Conservation (phyloP, 2,329 filamentous ascomycete genomes). For the Cladophialophora carrionii region DNA sequence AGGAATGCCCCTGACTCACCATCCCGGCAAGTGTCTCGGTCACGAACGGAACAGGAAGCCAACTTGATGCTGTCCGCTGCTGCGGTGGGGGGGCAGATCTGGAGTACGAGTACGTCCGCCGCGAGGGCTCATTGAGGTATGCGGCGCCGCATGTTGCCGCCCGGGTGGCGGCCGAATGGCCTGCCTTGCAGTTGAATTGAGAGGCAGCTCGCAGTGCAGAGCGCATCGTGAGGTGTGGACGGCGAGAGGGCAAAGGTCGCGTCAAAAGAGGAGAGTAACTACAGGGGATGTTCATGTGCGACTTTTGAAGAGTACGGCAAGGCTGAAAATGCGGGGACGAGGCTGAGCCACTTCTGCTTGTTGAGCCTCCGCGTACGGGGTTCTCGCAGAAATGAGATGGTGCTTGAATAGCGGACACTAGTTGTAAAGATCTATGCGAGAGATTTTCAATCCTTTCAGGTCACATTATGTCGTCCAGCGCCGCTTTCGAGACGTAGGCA, state of each 20-base stretch:
- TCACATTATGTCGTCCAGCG: not conserved
- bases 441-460: not conserved
- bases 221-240: constrained; percentile 26
- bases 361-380: not conserved
- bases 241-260: constrained; percentile 10
- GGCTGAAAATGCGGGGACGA: constrained; percentile 9
- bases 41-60: constrained; percentile 38
- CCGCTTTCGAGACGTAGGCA: not conserved
- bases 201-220: constrained; percentile 23
- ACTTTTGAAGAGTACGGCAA: constrained; percentile 5
- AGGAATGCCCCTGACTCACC: not conserved
- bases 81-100: not conserved
- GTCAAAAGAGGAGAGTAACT: constrained; percentile 16
- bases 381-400: not conserved
- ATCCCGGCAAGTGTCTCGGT: constrained; percentile 38
- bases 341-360: not conserved
- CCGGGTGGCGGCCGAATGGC: not conserved
- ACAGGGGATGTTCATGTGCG: not conserved
- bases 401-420: not conserved
- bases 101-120: constrained; percentile 19
- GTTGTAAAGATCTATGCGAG: not conserved
- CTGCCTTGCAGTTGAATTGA: constrained; percentile 21
- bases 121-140: constrained; percentile 13
- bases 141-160: constrained; percentile 6
- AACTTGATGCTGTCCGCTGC: constrained; percentile 19